Conservation (phyloP, 148 eudicot genomes). For the Arbutus unedo region DNA sequence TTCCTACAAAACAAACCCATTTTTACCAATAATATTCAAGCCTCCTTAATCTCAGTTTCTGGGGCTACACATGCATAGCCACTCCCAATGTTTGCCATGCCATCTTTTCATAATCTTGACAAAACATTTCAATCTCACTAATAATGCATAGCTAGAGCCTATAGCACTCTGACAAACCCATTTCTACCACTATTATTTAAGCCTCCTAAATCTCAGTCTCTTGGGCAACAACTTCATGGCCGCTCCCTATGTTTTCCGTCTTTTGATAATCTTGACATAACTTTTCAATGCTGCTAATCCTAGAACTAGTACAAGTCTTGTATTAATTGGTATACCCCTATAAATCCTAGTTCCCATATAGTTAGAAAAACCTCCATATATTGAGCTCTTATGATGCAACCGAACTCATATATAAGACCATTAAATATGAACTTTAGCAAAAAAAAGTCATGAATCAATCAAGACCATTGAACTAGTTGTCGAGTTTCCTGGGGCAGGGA, state of each 20-base stretch:
- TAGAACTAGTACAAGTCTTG: neutral
- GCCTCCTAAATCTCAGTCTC: neutral
- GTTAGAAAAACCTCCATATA: neutral
- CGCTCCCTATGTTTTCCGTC: neutral
- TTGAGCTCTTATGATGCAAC: neutral
- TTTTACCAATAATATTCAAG: neutral
- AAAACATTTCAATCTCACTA: neutral
- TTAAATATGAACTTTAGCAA: neutral
- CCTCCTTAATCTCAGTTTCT: neutral
- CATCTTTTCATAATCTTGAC: neutral
- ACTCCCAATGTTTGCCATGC: neutral
- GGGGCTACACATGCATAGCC: neutral
- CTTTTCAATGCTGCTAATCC: neutral
- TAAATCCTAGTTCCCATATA: neutral
- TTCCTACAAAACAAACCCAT: too few relatives aligned
- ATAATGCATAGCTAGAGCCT: neutral
- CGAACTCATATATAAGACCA: neutral
- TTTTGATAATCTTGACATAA: neutral
- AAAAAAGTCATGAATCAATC: neutral
- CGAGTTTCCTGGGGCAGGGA: neutral
- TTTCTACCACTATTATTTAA: neutral
- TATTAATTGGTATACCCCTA: neutral
- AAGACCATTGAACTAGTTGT: neutral
- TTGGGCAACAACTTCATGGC: neutral
- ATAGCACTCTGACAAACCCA: neutral